Base-by-base conservation (phyloP, 345 rosid genomes). In the Hibiscus tridactylites region DNA sequence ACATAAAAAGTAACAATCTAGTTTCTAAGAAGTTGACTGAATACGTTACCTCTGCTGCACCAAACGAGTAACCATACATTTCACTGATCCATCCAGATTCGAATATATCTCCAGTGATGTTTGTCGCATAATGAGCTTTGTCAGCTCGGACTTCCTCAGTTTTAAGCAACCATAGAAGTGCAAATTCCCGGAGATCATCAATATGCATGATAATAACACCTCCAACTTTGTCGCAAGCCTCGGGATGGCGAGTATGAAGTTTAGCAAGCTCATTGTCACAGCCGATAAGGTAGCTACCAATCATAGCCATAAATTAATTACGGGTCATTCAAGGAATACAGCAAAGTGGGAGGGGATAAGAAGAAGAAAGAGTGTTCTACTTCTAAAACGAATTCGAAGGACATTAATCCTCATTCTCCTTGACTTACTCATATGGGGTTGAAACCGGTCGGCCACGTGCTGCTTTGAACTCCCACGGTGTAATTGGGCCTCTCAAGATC, bases 1-100 rank as follows among this genome's bases (percentile, higher is more conserved):
- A 66, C 21, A 71, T 13, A 6, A 59, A 52, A 19, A 8, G n/a
- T 56, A 10, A 58, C 35, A 26, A 58, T 58, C 62, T 58, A 58
- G 35, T 58, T 58, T 58, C 33, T 58, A 58, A 24, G 33, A 46
- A 29, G 56, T 66, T 66, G 70, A 1, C 1, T 21, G 73, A 66
- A 74, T 63, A 37, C 26, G 28, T 61, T 86, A 91, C 98, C 99
- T 95, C 98, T 58, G 99, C 99, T 54, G 99, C 99, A n/a, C 93
- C 99, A 58, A 95, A 95, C 29, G 99, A 90, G 80, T 95, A 95
- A 68, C 99, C 99, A 71, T 95, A 95, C 99, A 95, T 95, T 79
- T 95, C 99, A 73, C 98, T 92, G 73, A 95, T 95, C 99, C 99
- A 95, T 61, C 99, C 99, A 54, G 98, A 89, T 69, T 81, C 81